phyloP scores from a whole-genome alignment of 2,329 filamentous ascomycete genomes.

The Cladosporium halotolerans region DNA sequence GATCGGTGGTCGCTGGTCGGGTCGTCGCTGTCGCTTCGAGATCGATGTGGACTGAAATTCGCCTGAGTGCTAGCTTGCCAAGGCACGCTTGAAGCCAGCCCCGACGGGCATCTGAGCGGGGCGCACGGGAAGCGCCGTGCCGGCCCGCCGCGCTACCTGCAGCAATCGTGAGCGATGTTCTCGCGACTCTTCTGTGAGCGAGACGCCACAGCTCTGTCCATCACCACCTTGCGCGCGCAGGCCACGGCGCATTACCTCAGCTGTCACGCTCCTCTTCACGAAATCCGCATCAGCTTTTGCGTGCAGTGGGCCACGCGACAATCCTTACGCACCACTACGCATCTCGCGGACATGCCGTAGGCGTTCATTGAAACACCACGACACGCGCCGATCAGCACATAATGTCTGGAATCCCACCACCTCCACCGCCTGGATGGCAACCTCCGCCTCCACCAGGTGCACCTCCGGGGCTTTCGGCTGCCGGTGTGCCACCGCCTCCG shows the following conservation, averaged over 20 bases:
- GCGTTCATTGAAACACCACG: neutral
- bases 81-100: too few relatives aligned
- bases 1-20: conserved; percentile 9
- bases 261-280: neutral
- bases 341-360: neutral
- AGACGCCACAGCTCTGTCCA: neutral
- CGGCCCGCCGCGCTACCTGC: too few relatives aligned
- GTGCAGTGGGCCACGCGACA: conserved; percentile 1
- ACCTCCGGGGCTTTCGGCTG: conserved; percentile 43
- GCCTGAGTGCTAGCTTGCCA: neutral
- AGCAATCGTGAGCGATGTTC: neutral
- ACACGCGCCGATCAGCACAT: conserved; percentile 3
- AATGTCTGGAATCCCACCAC: conserved; percentile 58
- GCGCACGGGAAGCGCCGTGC: too few relatives aligned
- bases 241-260: conserved; percentile 23
- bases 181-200: neutral
- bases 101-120: too few relatives aligned
- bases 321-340: neutral
- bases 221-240: conserved; percentile 18
- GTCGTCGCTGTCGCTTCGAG: conserved; percentile 13
- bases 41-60: neutral
- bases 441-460: conserved; percentile 40
- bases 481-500: conserved; percentile 61
- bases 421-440: conserved; percentile 62
- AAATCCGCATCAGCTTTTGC: neutral